phyloP scores from a whole-genome alignment of 2,329 filamentous ascomycete species.

The Cercospora beticola region DNA sequence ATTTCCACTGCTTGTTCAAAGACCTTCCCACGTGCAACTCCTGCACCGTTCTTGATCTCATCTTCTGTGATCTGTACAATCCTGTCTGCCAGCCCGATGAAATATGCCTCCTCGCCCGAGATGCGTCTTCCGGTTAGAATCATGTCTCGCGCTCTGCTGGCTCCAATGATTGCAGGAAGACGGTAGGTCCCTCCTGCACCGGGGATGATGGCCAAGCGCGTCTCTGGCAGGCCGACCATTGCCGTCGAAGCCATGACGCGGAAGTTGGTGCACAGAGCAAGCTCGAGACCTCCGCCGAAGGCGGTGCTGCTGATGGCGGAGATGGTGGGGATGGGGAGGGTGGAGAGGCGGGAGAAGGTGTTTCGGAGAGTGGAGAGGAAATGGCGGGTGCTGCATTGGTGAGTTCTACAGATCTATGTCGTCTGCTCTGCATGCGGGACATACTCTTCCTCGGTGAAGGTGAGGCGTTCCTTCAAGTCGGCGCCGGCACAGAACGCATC shows the following conservation, averaged over 20 bases:
- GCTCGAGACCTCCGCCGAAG: constrained; percentile 88
- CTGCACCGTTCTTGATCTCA: constrained; percentile 48
- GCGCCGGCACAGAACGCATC: constrained; percentile 90
- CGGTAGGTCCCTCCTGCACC: constrained; percentile 91
- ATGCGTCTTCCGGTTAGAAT: constrained; percentile 89
- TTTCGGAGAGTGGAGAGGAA: constrained; percentile 76
- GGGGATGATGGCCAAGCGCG: constrained; percentile 87
- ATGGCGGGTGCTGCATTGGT: constrained; percentile 62
- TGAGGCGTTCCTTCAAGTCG: constrained; percentile 83
- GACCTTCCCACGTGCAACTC: constrained; percentile 64
- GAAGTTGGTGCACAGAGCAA: constrained; percentile 85
- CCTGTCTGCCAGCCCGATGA: constrained; percentile 85
- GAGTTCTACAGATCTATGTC: background rate
- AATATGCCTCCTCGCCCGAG: constrained; percentile 80
- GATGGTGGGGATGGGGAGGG: constrained; percentile 85
- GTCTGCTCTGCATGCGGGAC: constrained; percentile 29
- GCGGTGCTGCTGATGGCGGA: constrained; percentile 81
- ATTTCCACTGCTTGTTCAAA: constrained; percentile 74
- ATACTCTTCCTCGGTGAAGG: constrained; percentile 76
- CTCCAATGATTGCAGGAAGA: constrained; percentile 76
- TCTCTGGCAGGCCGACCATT: constrained; percentile 82
- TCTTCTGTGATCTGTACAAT: constrained; percentile 74
- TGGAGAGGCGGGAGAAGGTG: constrained; percentile 71
- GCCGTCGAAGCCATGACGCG: constrained; percentile 81
- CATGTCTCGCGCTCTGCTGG: constrained; percentile 79